phyloP scores from a whole-genome alignment of 2,329 filamentous ascomycete genomes.

The Davidsoniella australis region DNA sequence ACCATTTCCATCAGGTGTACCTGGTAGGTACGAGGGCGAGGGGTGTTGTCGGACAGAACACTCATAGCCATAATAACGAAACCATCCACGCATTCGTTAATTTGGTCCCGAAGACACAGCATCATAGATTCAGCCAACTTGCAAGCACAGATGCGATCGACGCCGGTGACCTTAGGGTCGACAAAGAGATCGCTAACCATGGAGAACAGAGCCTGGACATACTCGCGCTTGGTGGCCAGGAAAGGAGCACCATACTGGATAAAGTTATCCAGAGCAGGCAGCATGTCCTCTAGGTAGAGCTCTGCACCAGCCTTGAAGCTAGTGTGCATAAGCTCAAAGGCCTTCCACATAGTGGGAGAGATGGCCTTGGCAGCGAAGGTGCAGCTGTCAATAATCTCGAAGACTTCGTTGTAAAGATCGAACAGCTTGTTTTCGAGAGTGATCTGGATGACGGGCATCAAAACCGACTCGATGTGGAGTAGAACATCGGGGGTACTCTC shows the following conservation, averaged over 20 bases:
- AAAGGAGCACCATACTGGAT: constrained; percentile 78
- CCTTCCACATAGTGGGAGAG: constrained; percentile 94
- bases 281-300: constrained; percentile 96
- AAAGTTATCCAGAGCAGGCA: constrained; percentile 94
- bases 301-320: constrained; percentile 96
- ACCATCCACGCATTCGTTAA: constrained; percentile 73
- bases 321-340: constrained; percentile 88
- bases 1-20: constrained; percentile 98
- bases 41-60: constrained; percentile 55
- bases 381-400: constrained; percentile 98
- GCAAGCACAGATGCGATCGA: constrained; percentile 92
- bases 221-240: constrained; percentile 66
- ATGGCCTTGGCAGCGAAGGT: constrained; percentile 95
- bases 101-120: constrained; percentile 76
- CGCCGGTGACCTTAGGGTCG: constrained; percentile 79
- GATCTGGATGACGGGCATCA: constrained; percentile 94
- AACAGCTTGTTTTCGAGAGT: constrained; percentile 97
- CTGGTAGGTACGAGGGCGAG: constrained; percentile 82
- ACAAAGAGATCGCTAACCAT: constrained; percentile 95
- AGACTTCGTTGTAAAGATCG: constrained; percentile 93
- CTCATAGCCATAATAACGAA: constrained; percentile 84
- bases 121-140: constrained; percentile 95
- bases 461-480: constrained; percentile 79
- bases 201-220: constrained; percentile 72
- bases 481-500: constrained; percentile 95